These are phyloP conservation scores for Diaporthe velutina DNA, from an alignment of 2,329 filamentous ascomycete genomes.

Conservation along the genomic window DNA sequence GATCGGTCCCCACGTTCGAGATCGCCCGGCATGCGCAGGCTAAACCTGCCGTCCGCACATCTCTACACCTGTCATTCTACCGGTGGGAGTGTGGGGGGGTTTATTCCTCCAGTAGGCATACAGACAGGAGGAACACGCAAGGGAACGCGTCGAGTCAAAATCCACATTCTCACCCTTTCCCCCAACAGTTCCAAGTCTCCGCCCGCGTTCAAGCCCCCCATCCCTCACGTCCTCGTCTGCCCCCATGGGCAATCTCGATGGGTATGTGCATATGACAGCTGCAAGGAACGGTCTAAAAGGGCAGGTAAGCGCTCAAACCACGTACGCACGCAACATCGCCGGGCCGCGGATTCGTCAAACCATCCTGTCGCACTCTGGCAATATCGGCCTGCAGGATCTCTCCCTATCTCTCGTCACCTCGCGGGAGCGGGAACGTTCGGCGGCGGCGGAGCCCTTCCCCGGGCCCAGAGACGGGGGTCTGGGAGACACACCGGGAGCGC, in stretches of 20 bases:
- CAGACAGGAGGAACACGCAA: not conserved
- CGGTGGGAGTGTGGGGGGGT: not conserved
- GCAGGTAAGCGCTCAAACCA: not conserved
- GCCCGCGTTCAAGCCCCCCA: no score
- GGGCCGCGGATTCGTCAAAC: not conserved
- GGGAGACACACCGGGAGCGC: not conserved
- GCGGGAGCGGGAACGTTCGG: not conserved
- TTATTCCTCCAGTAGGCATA: not conserved
- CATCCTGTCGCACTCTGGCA: not conserved
- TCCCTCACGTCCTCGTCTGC: not conserved
- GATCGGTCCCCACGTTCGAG: not conserved
- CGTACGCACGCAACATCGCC: not conserved
- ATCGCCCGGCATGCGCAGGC: not conserved
- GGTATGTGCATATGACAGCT: constrained; percentile 28
- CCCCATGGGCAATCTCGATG: not conserved
- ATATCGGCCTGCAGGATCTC: not conserved
- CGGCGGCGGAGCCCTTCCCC: not conserved
- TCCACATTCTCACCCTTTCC: no score
- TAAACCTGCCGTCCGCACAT: not conserved
- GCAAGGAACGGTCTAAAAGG: constrained; percentile 6
- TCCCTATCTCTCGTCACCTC: not conserved
- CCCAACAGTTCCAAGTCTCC: not conserved
- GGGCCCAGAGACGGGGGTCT: not conserved
- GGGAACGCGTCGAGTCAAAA: not conserved
- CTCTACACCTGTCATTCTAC: not conserved